A percentile compares a stretch with the other conserved stretches of the same genome.
Evolutionary conservation across 371 early-diverging fungal genomes (phyloP).

Genomic region (Rozella allomycis): DNA sequence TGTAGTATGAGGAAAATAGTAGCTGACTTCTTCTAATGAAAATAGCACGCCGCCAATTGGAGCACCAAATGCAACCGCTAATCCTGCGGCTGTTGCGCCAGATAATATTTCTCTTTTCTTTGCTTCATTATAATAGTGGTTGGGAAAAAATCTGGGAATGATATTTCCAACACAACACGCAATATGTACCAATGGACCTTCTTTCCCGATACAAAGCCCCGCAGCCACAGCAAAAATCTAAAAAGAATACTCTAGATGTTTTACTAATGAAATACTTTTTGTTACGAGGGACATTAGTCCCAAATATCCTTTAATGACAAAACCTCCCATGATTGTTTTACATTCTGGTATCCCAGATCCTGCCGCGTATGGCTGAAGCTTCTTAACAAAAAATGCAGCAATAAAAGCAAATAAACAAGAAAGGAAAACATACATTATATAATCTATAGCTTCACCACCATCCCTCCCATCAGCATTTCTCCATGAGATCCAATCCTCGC

Average conservation of each 20-base stretch:
- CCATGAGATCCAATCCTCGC: neutral
- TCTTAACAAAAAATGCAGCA: neutral
- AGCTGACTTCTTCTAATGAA: constrained; percentile 40
- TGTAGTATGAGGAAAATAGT: constrained; percentile 71
- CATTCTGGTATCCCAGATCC: constrained; percentile 2
- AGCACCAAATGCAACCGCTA: constrained; percentile 84
- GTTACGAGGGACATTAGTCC: constrained; percentile 59
- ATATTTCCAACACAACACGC: constrained; percentile 77
- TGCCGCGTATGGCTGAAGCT: constrained; percentile 1
- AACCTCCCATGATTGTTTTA: constrained; percentile 80
- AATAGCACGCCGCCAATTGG: constrained; percentile 92
- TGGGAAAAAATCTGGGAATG: constrained; percentile 52
- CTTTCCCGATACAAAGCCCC: constrained; percentile 73
- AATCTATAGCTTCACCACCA: too few species aligned
- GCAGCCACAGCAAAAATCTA: constrained; percentile 62
- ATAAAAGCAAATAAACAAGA: neutral
- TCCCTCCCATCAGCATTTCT: neutral
- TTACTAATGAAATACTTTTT: constrained; percentile 64
- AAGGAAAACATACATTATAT: neutral
- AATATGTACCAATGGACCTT: constrained; percentile 87
- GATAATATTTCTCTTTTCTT: constrained; percentile 76
- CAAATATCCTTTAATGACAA: constrained; percentile 68
- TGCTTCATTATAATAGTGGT: constrained; percentile 43
- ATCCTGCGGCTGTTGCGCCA: constrained; percentile 82
- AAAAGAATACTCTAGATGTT: too few species aligned